Evolutionary conservation across 2,329 filamentous ascomycete species (phyloP).

Genomic region (Dendryphion nanum): DNA sequence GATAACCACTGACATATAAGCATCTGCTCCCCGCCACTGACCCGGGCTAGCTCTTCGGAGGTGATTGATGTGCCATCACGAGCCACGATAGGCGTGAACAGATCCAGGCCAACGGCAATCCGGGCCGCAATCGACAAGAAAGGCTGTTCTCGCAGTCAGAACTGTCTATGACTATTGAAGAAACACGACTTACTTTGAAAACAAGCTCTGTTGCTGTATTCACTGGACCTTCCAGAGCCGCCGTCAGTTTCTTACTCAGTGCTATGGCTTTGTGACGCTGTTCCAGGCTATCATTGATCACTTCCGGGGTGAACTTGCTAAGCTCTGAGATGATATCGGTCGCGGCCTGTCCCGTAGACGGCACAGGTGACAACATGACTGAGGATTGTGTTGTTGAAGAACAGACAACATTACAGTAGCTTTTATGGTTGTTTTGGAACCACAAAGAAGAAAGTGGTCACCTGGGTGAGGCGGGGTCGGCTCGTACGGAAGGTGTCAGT

Average conservation of each 20-base stretch:
- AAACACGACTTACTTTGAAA: conserved; percentile 6
- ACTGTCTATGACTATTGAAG: neutral
- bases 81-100: conserved; percentile 1
- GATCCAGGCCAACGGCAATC: conserved; percentile 3
- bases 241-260: conserved; percentile 4
- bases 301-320: neutral
- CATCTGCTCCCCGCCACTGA: conserved; percentile 4
- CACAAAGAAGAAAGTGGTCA: too few species aligned
- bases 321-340: neutral
- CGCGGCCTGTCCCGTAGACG: neutral
- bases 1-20: conserved; percentile 2
- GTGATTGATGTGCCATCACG: conserved; percentile 5
- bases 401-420: too few species aligned
- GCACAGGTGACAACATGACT: too few species aligned
- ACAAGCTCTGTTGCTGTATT: conserved; percentile 11
- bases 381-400: too few species aligned
- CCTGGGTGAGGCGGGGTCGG: too few species aligned
- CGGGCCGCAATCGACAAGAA: conserved; percentile 1
- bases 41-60: neutral
- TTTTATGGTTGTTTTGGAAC: too few species aligned
- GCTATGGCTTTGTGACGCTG: neutral
- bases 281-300: neutral
- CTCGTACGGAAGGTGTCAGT: too few species aligned
- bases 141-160: conserved; percentile 1
- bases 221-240: conserved; percentile 6